These are phyloP conservation scores for Rosa hybrid DNA, from an alignment of 331 rosid species.

Conservation along the genomic window DNA sequence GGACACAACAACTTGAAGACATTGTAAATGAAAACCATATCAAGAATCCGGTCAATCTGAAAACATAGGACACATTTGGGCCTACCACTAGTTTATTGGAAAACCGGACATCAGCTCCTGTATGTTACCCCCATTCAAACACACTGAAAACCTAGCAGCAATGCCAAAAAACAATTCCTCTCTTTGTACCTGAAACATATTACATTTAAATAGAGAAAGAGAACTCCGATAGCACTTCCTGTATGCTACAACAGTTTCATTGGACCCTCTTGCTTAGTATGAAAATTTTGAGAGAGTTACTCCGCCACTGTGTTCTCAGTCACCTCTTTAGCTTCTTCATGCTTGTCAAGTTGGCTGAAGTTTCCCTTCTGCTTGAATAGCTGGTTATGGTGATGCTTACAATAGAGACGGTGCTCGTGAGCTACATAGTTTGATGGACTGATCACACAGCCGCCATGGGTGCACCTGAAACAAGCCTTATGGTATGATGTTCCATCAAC, in stretches of 20 bases:
- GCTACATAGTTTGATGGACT: slow-evolving; percentile 93
- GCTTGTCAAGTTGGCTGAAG: slow-evolving; percentile 81
- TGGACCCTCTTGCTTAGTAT: slow-evolving; percentile 11
- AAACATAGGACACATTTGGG: slow-evolving; percentile 3
- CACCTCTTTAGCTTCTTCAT: slow-evolving; percentile 43
- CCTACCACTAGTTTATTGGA: slow-evolving; percentile 19
- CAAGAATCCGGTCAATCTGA: slow-evolving; percentile 23
- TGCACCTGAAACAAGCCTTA: slow-evolving; percentile 80
- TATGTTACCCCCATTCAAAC: slow-evolving; percentile 16
- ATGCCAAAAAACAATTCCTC: slow-evolving; percentile 18
- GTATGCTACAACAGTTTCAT: slow-evolving; percentile 34
- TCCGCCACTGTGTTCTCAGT: slow-evolving; percentile 42
- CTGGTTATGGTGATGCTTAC: slow-evolving; percentile 91
- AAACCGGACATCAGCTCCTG: slow-evolving; percentile 21
- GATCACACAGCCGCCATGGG: slow-evolving; percentile 87
- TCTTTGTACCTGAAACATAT: slow-evolving; percentile 28
- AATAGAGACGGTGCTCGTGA: slow-evolving; percentile 82
- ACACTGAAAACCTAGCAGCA: slow-evolving; percentile 34
- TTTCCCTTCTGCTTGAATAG: slow-evolving; percentile 89
- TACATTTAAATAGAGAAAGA: slow-evolving; percentile 14
- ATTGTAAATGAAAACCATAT: slow-evolving; percentile 2
- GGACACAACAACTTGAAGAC: background rate
- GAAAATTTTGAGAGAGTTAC: slow-evolving; percentile 25
- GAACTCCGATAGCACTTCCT: slow-evolving; percentile 18
- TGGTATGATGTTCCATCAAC: slow-evolving; percentile 85